A percentile compares a stretch with the other conserved stretches of the same genome.
Evolutionary conservation across 2,329 filamentous ascomycete species (phyloP).

Genomic region (Chaetomium olivaceum): DNA sequence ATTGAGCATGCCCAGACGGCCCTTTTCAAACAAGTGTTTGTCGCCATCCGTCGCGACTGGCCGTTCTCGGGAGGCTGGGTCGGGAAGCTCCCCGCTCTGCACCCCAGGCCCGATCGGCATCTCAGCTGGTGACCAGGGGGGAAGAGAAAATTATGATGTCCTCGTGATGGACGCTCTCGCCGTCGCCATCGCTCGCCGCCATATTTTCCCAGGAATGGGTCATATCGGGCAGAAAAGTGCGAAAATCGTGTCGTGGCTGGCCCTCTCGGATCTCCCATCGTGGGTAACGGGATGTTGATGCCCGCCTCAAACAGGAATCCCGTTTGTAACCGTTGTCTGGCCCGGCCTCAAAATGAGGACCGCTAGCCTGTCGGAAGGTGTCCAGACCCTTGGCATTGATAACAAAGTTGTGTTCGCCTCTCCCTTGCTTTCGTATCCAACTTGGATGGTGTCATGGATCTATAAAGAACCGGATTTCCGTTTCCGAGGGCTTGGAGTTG

Average conservation of each 20-base stretch:
- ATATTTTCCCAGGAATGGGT: background rate
- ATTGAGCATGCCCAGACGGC: background rate
- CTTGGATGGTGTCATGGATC: background rate
- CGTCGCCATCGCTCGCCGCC: background rate
- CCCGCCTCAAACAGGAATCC: background rate
- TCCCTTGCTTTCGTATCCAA: background rate
- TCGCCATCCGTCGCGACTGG: slow-evolving; percentile 5
- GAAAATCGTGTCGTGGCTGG: background rate
- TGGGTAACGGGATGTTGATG: background rate
- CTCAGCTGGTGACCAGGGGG: background rate
- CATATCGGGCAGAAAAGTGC: background rate
- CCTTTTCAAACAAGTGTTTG: background rate
- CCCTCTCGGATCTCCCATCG: background rate
- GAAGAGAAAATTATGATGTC: slow-evolving; percentile 12
- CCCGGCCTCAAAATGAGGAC: background rate
- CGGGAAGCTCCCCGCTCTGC: slow-evolving; percentile 3
- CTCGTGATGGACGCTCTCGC: slow-evolving; percentile 21
- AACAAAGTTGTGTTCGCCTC: background rate
- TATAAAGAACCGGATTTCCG: background rate
- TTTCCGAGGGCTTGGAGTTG: background rate
- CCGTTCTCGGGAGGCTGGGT: slow-evolving; percentile 2
- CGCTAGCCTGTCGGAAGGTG: background rate
- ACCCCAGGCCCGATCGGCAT: slow-evolving; percentile 8
- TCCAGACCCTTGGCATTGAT: background rate
- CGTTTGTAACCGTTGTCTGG: background rate